These are phyloP conservation scores for Chytriomyces hyalinus DNA, from an alignment of 192 early-diverging fungal genomes.

Conservation along the genomic window DNA sequence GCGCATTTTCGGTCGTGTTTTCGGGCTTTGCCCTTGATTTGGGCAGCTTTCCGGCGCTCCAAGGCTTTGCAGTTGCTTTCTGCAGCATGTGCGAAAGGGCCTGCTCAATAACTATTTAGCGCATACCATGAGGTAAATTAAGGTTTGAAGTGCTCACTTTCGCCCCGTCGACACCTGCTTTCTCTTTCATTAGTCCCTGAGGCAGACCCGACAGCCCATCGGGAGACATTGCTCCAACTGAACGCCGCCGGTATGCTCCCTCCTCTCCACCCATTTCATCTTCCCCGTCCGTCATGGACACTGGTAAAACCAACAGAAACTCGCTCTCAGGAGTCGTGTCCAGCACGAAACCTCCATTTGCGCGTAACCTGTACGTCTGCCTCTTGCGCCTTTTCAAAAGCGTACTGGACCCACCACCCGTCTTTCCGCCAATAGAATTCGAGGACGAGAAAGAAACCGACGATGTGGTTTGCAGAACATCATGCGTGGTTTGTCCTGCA, in stretches of 20 bases:
- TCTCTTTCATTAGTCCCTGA: neutral
- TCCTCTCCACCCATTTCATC: neutral
- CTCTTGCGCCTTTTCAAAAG: neutral
- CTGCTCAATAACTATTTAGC: neutral
- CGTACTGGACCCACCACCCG: neutral
- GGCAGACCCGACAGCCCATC: neutral
- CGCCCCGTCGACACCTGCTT: neutral
- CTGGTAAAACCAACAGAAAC: slow-evolving; percentile 32
- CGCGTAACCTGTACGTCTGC: slow-evolving; percentile 21
- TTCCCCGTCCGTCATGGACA: neutral
- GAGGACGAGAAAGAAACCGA: neutral
- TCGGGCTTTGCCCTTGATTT: neutral
- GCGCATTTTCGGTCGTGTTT: neutral
- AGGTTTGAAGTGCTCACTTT: neutral
- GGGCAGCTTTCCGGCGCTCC: no score
- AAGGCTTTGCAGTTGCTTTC: neutral
- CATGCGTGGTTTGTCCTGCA: neutral
- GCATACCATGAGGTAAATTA: neutral
- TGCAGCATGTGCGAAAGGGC: neutral
- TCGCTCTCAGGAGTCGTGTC: slow-evolving; percentile 9
- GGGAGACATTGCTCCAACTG: no score
- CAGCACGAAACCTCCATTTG: slow-evolving; percentile 14
- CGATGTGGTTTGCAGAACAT: neutral
- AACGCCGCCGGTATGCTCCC: neutral
- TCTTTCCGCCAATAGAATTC: neutral